Percentiles rank a stretch among this genome's conserved stretches.
Conservation (phyloP, 768 basidiomycete species). For the Suillus tomentosus region DNA sequence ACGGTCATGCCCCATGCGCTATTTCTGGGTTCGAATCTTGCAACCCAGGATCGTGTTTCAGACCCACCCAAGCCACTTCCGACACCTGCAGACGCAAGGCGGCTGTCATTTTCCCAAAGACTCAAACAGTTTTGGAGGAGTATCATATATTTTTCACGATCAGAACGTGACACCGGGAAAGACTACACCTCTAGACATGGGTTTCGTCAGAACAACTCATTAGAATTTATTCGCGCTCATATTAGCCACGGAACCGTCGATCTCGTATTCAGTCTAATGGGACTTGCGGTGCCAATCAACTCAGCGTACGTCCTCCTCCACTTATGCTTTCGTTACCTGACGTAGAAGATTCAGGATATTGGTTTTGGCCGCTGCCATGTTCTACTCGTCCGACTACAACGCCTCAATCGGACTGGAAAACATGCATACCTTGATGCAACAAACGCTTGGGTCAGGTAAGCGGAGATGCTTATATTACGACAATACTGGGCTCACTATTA, state of each 20-base stretch:
- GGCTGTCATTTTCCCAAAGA: constrained; percentile 1
- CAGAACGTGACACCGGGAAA: constrained; percentile 11
- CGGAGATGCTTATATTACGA: not conserved
- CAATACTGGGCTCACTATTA: not conserved
- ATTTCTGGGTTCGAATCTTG: constrained; percentile 53
- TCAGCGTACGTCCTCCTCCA: constrained; percentile 29
- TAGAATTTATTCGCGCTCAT: constrained; percentile 41
- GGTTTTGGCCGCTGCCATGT: constrained; percentile 34
- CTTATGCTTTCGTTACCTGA: not conserved
- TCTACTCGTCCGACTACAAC: constrained; percentile 7
- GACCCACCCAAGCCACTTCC: constrained; percentile 17
- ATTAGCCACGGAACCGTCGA: constrained; percentile 47
- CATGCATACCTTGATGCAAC: constrained; percentile 41
- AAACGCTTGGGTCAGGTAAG: constrained; percentile 42
- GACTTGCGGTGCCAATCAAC: constrained; percentile 51
- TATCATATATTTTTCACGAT: constrained; percentile 13
- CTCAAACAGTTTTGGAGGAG: constrained; percentile 8
- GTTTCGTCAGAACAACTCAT: constrained; percentile 35
- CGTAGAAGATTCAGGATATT: constrained; percentile 31
- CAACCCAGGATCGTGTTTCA: constrained; percentile 48
- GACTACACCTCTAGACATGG: constrained; percentile 15
- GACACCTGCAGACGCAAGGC: constrained; percentile 8
- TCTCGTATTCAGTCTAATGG: constrained; percentile 43
- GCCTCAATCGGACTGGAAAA: constrained; percentile 42
- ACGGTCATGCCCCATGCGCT: constrained; percentile 65